phyloP scores from a whole-genome alignment of 306 rosid genomes.

The Ceratonia siliqua region DNA sequence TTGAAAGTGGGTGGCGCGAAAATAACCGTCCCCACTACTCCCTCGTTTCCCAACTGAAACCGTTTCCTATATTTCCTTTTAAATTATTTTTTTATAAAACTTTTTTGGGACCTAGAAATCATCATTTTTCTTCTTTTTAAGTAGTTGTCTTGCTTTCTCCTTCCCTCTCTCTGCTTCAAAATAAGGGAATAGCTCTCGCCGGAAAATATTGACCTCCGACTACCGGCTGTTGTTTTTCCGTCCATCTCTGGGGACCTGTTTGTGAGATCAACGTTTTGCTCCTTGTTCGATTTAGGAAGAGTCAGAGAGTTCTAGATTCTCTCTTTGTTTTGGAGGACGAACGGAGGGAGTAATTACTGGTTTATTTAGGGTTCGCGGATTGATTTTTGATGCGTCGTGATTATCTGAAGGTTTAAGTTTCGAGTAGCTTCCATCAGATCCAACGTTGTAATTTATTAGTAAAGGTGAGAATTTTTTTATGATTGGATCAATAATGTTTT shows the following conservation, averaged over 20 bases:
- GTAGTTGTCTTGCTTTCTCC: background rate
- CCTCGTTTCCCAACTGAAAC: slow-evolving; percentile 48
- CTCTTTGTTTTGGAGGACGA: background rate
- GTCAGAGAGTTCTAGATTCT: background rate
- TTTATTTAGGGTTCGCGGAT: background rate
- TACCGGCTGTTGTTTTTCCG: background rate
- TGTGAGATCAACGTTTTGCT: background rate
- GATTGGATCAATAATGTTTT: background rate
- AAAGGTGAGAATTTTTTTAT: slow-evolving; percentile 16
- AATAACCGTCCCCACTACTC: slow-evolving; percentile 35
- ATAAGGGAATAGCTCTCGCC: slow-evolving; percentile 21
- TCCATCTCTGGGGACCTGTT: slow-evolving; percentile 17
- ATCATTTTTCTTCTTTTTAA: background rate
- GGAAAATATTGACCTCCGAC: slow-evolving; percentile 32
- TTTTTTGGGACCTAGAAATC: background rate
- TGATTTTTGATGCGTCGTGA: background rate
- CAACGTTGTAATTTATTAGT: background rate
- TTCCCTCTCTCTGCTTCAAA: slow-evolving; percentile 19
- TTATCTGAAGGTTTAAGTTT: slow-evolving; percentile 7
- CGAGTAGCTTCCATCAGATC: background rate
- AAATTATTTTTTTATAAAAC: background rate
- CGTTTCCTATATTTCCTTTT: slow-evolving; percentile 34
- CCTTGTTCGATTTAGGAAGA: background rate
- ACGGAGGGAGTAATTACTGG: background rate
- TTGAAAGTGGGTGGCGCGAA: slow-evolving; percentile 69